phyloP scores from a whole-genome alignment of 345 rosid species.

The Aquilaria yunnanensis region DNA sequence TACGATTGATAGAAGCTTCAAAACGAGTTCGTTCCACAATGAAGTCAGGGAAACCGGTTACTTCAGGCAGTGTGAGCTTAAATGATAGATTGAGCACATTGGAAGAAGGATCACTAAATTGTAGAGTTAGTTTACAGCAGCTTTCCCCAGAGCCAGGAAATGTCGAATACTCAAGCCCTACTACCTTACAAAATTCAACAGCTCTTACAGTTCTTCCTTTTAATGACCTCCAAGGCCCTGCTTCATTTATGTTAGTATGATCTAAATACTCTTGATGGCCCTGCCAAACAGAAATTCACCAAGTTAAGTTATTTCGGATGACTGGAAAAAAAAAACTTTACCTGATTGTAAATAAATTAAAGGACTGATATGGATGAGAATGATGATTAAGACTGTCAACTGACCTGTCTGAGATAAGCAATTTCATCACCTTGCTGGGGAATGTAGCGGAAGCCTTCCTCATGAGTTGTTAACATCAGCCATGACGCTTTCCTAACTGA shows the following conservation, averaged over 20 bases:
- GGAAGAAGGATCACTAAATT: conserved; percentile 66
- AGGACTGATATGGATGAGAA: conserved; percentile 14
- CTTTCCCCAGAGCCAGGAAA: conserved; percentile 93
- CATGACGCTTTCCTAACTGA: conserved; percentile 59
- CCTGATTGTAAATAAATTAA: background rate
- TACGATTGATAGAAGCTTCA: conserved; percentile 66
- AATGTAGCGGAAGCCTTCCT: conserved; percentile 87
- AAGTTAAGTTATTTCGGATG: background rate
- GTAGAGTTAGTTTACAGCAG: conserved; percentile 93
- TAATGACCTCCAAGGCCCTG: conserved; percentile 63
- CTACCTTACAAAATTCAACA: conserved; percentile 83
- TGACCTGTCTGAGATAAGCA: conserved; percentile 87
- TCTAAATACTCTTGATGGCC: conserved; percentile 83
- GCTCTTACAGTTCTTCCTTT: conserved; percentile 57
- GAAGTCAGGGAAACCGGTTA: conserved; percentile 86
- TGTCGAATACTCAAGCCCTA: conserved; percentile 77
- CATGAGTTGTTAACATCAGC: conserved; percentile 74
- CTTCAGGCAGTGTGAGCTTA: conserved; percentile 76
- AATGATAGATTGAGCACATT: conserved; percentile 43
- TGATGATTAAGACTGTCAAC: conserved; percentile 12
- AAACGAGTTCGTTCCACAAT: conserved; percentile 92
- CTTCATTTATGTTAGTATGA: conserved; percentile 38
- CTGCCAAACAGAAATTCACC: conserved; percentile 35
- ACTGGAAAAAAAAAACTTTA: background rate
- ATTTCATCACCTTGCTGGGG: conserved; percentile 91